These are phyloP conservation scores for Trichophyton schoenleinii DNA, from an alignment of 2,329 filamentous ascomycete species.

Conservation along the genomic window DNA sequence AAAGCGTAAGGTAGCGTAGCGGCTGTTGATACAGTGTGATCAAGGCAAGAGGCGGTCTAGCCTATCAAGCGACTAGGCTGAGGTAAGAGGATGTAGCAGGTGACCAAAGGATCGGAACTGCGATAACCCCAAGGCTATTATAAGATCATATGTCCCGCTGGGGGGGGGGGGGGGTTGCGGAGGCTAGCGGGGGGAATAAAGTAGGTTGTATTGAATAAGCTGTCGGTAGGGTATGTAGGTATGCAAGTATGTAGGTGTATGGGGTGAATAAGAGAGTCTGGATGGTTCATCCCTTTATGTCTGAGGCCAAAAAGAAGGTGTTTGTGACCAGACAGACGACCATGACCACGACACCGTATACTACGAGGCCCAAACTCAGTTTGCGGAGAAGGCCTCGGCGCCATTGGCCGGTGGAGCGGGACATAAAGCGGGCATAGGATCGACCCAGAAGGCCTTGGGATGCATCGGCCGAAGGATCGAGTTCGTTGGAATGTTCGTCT, in stretches of 20 bases:
- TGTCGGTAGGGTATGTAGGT: not conserved
- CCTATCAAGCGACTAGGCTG: not conserved
- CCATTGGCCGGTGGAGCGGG: constrained; percentile 52
- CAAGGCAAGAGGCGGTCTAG: not conserved
- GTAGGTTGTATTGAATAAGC: not conserved
- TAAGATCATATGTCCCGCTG: not conserved
- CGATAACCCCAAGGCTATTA: not conserved
- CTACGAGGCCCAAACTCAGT: constrained; percentile 59
- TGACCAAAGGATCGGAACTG: not conserved
- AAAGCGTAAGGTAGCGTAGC: not conserved
- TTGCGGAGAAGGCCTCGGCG: constrained; percentile 53
- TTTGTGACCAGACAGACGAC: constrained; percentile 75
- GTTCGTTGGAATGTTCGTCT: constrained; percentile 24
- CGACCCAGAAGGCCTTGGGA: constrained; percentile 23
- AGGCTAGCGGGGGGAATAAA: not conserved
- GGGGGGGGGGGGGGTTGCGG: not conserved
- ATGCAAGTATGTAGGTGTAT: no score
- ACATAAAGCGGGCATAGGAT: constrained; percentile 41
- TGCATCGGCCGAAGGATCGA: constrained; percentile 6
- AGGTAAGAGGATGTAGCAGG: not conserved
- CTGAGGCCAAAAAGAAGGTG: constrained; percentile 58
- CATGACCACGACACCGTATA: constrained; percentile 86
- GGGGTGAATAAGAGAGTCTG: no score
- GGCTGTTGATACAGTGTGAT: not conserved
- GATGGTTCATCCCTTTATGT: constrained; percentile 20